Percentiles rank a stretch among this genome's conserved stretches.
Evolutionary conservation across 1,284 basidiomycete genomes (phyloP).

Genomic region (Puccinia hordei): DNA sequence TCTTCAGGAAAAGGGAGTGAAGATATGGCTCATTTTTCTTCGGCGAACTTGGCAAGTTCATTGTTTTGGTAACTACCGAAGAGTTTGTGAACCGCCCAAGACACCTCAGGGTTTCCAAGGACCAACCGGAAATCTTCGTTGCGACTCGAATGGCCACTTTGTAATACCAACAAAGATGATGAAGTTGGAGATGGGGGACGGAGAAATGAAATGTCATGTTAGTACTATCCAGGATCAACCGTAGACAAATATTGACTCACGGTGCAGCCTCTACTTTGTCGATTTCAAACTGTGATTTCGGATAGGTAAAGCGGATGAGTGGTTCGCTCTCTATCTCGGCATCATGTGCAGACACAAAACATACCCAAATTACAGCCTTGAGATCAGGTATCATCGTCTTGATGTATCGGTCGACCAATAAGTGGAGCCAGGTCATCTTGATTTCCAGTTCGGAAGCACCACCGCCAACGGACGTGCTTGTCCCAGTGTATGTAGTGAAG

Average conservation of each 20-base stretch:
- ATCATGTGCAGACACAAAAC: not conserved
- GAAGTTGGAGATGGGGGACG: not conserved
- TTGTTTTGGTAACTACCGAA: conserved; percentile 3
- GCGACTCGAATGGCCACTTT: not conserved
- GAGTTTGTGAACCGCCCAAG: conserved; percentile 9
- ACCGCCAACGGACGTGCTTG: conserved; percentile 20
- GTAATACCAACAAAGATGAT: not conserved
- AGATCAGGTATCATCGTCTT: conserved; percentile 21
- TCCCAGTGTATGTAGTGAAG: conserved; percentile 19
- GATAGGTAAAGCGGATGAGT: not conserved
- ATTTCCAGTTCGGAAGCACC: conserved; percentile 22
- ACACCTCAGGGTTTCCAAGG: conserved; percentile 19
- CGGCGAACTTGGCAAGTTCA: not conserved
- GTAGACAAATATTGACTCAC: not conserved
- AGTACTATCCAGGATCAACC: no score
- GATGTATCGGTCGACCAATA: conserved; percentile 45
- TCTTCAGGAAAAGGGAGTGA: not conserved
- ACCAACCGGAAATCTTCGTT: conserved; percentile 40
- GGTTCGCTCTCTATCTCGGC: not conserved
- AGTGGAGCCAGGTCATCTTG: conserved; percentile 40
- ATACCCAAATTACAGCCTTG: conserved; percentile 39
- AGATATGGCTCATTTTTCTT: not conserved
- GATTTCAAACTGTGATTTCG: conserved; percentile 23
- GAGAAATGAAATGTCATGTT: not conserved
- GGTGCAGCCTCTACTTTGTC: conserved; percentile 25